Conservation (phyloP, 768 basidiomycete genomes). For the Tricholoma sp. region DNA sequence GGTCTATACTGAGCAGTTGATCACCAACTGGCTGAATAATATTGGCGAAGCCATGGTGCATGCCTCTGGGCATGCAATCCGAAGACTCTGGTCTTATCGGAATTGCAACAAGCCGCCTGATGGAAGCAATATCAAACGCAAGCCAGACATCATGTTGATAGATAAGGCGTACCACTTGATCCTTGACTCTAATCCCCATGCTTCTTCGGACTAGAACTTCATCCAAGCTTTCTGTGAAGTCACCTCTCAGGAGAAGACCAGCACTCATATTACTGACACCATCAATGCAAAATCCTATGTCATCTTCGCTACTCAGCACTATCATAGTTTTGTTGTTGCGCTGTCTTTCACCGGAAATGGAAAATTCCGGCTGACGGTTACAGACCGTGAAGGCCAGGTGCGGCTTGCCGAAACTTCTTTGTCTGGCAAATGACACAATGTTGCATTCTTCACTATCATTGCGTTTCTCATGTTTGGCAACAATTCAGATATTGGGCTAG, state of each 20-base stretch:
- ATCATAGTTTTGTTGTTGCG: not conserved
- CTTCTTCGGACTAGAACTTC: not conserved
- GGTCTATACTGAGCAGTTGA: not conserved
- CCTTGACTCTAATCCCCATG: not conserved
- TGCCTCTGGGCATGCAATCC: not conserved
- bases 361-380: not conserved
- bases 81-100: not conserved
- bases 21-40: not conserved
- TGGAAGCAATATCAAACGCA: not conserved
- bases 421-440: not conserved
- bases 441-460: not conserved
- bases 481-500: not conserved
- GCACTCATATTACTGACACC: not conserved
- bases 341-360: not conserved
- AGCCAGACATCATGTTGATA: not conserved
- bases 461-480: not conserved
- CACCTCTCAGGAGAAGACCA: no score
- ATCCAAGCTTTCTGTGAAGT: not conserved
- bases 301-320: not conserved
- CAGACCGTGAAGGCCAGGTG: not conserved
- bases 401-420: not conserved
- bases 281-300: not conserved
- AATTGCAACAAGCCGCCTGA: not conserved
- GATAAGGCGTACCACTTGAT: not conserved
- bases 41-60: not conserved